These are phyloP conservation scores for Cnidoscolus chayamansa DNA, from an alignment of 441 rosid genomes.

Conservation along the genomic window DNA sequence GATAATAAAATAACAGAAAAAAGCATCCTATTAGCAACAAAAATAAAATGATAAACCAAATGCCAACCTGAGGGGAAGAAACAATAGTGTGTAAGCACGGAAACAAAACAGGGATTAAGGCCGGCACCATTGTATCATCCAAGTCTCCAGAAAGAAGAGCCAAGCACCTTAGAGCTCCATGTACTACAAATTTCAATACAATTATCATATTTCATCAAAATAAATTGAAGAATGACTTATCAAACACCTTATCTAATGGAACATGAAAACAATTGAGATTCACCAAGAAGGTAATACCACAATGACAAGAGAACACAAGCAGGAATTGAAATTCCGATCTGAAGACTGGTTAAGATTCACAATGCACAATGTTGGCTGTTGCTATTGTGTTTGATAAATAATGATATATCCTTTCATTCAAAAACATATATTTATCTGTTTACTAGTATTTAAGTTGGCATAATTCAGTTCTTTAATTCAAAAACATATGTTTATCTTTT, in stretches of 20 bases:
- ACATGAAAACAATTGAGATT: conserved; percentile 7
- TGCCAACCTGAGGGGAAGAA: conserved; percentile 73
- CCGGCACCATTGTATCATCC: conserved; percentile 76
- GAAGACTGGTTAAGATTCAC: too few species aligned
- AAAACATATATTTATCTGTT: not conserved
- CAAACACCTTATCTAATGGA: not conserved
- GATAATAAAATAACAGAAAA: not conserved
- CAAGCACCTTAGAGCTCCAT: conserved; percentile 87
- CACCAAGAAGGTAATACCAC: not conserved
- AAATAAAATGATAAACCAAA: conserved; percentile 14
- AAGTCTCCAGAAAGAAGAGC: conserved; percentile 83
- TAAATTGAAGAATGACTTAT: conserved; percentile 6
- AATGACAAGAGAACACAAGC: not conserved
- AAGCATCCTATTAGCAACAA: conserved; percentile 14
- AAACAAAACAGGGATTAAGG: conserved; percentile 71
- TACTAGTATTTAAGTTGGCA: not conserved
- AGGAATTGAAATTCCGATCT: not conserved
- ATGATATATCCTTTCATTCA: not conserved
- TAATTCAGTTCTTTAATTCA: not conserved
- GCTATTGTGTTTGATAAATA: too few species aligned
- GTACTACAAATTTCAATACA: conserved; percentile 42
- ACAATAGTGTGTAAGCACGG: conserved; percentile 79
- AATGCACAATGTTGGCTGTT: too few species aligned
- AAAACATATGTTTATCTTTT: not conserved
- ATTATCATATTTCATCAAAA: not conserved